Percentiles rank a stretch among this genome's conserved stretches.
Evolutionary conservation across 352 stramenopile genomes (phyloP).

Genomic region (Globisporangium paroecandrum): DNA sequence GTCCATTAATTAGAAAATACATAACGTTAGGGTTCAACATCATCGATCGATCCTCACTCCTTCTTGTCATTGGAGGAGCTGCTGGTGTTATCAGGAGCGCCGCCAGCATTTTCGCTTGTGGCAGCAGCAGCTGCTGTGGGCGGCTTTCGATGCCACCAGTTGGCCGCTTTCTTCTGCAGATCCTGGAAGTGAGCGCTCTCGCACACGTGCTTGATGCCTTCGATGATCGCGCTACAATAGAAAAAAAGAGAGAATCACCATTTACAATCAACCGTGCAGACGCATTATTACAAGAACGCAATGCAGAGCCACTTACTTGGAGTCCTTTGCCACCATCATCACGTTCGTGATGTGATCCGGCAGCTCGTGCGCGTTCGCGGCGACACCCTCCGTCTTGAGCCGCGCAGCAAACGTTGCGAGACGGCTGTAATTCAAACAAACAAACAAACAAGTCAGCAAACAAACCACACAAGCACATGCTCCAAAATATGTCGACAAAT

Average conservation of each 20-base stretch:
- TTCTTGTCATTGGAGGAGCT: neutral
- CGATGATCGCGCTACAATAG: conserved; percentile 39
- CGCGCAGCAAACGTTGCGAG: conserved; percentile 11
- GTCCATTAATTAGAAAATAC: neutral
- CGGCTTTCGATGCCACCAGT: conserved; percentile 38
- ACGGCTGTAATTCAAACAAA: conserved; percentile 31
- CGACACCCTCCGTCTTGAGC: conserved; percentile 13
- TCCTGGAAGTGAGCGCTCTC: conserved; percentile 56
- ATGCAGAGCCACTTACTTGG: conserved; percentile 27
- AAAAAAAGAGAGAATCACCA: neutral
- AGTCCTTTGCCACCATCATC: conserved; percentile 55
- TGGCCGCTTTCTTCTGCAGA: conserved; percentile 29
- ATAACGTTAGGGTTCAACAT: neutral
- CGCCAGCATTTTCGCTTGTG: neutral
- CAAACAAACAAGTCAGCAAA: conserved; percentile 52
- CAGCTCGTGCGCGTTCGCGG: conserved; percentile 38
- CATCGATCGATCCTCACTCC: neutral
- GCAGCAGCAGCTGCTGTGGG: neutral
- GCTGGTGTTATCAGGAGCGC: neutral
- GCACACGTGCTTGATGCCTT: conserved; percentile 51
- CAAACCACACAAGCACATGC: neutral
- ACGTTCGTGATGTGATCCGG: conserved; percentile 57
- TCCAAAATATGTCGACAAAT: neutral
- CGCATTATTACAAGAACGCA: neutral
- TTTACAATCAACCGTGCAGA: neutral